phyloP scores from a whole-genome alignment of 1,284 basidiomycete species.

The Irpex rosettiformis region DNA sequence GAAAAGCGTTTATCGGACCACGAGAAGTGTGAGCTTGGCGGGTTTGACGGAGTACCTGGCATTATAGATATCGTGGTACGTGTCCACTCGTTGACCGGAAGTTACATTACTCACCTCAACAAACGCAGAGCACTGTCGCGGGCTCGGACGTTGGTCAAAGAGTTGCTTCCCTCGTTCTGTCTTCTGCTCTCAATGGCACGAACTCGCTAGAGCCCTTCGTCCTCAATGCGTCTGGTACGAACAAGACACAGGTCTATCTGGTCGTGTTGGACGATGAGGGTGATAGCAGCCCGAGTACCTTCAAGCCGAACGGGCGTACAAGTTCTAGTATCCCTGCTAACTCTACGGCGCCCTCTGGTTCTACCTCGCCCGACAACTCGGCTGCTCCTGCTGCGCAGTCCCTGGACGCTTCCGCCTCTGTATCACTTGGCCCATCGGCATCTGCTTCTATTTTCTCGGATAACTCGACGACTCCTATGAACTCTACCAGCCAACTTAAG shows the following conservation, averaged over 20 bases:
- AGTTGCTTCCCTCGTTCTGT: slow-evolving; percentile 48
- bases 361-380: slow-evolving; percentile 13
- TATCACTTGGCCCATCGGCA: background rate
- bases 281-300: background rate
- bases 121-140: slow-evolving; percentile 28
- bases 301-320: slow-evolving; percentile 12
- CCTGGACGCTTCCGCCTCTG: background rate
- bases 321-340: background rate
- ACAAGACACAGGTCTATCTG: slow-evolving; percentile 50
- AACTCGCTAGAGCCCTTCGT: slow-evolving; percentile 37
- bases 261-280: slow-evolving; percentile 28
- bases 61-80: slow-evolving; percentile 47
- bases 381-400: slow-evolving; percentile 10
- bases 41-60: slow-evolving; percentile 34
- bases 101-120: background rate
- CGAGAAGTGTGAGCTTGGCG: slow-evolving; percentile 2
- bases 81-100: slow-evolving; percentile 2
- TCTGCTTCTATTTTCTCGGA: slow-evolving; percentile 2
- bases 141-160: slow-evolving; percentile 26
- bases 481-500: slow-evolving; percentile 10
- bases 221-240: slow-evolving; percentile 52
- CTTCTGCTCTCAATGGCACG: slow-evolving; percentile 24
- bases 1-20: background rate
- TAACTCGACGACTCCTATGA: slow-evolving; percentile 17
- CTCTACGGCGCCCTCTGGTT: slow-evolving; percentile 15